These are phyloP conservation scores for Lecanicillium sp. DNA, from an alignment of 2,329 filamentous ascomycete genomes.

Conservation along the genomic window DNA sequence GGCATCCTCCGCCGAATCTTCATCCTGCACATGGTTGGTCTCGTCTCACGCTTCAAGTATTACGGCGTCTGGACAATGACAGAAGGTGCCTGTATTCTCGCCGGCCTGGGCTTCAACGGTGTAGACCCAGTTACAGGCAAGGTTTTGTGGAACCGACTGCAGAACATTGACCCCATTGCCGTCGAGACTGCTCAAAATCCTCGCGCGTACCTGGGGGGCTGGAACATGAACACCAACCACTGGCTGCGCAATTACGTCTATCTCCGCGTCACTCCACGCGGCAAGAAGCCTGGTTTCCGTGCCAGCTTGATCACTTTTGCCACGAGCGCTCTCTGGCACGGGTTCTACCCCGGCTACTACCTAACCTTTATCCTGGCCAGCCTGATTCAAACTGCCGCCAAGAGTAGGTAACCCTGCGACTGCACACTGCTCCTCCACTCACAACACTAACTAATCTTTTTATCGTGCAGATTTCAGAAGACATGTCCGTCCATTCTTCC, in stretches of 20 bases:
- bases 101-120: slow-evolving; percentile 90
- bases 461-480: slow-evolving; percentile 67
- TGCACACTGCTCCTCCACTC: neutral
- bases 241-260: slow-evolving; percentile 97
- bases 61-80: slow-evolving; percentile 93
- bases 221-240: slow-evolving; percentile 98
- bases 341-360: slow-evolving; percentile 96
- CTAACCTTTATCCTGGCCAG: slow-evolving; percentile 81
- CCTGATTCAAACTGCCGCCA: slow-evolving; percentile 86
- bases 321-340: slow-evolving; percentile 95
- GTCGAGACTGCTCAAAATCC: slow-evolving; percentile 91
- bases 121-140: slow-evolving; percentile 78
- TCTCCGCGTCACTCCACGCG: slow-evolving; percentile 85
- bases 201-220: slow-evolving; percentile 81
- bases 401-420: slow-evolving; percentile 56
- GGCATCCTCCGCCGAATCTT: slow-evolving; percentile 66
- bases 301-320: slow-evolving; percentile 90
- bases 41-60: slow-evolving; percentile 83
- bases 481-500: slow-evolving; percentile 84
- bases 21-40: slow-evolving; percentile 73
- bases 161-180: slow-evolving; percentile 78
- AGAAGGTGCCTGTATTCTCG: slow-evolving; percentile 88
- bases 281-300: slow-evolving; percentile 92
- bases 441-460: slow-evolving; percentile 12
- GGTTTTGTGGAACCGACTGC: slow-evolving; percentile 78